Percentiles rank a stretch among this genome's conserved stretches.
phyloP scores from a whole-genome alignment of 1,284 basidiomycete species.

The Caloboletus inedulis region DNA sequence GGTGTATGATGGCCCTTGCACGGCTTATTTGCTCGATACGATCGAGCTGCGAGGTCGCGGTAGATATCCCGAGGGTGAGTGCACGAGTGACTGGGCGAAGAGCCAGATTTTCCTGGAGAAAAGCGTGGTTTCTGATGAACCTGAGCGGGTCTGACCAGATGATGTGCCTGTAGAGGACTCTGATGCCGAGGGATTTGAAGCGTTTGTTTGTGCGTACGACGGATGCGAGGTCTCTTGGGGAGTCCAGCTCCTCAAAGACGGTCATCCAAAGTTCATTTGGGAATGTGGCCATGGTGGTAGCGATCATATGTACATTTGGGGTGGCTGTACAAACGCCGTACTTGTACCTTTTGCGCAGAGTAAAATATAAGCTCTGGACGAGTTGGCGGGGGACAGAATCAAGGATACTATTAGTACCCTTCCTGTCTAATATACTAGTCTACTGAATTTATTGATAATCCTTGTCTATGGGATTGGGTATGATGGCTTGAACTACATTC shows the following conservation, averaged over 20 bases:
- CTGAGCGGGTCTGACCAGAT: slow-evolving; percentile 34
- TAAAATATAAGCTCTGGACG: too few relatives aligned
- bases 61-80: slow-evolving; percentile 31
- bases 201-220: slow-evolving; percentile 32
- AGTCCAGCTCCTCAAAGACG: slow-evolving; percentile 29
- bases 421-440: too few relatives aligned
- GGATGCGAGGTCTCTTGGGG: slow-evolving; percentile 31
- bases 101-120: slow-evolving; percentile 6
- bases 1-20: slow-evolving; percentile 24
- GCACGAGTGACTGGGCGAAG: slow-evolving; percentile 17
- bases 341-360: too few relatives aligned
- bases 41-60: slow-evolving; percentile 16
- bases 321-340: too few relatives aligned
- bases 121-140: slow-evolving; percentile 23
- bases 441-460: too few relatives aligned
- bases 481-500: too few relatives aligned
- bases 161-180: slow-evolving; percentile 38
- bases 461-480: too few relatives aligned
- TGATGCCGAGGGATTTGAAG: slow-evolving; percentile 33
- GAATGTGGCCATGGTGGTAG: slow-evolving; percentile 12
- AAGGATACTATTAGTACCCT: too few relatives aligned
- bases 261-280: slow-evolving; percentile 30
- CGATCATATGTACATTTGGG: background rate
- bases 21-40: slow-evolving; percentile 28
- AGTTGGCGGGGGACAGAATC: too few relatives aligned